Base-by-base conservation (phyloP, 1,284 basidiomycete species). In the Leccinum solheimii region DNA sequence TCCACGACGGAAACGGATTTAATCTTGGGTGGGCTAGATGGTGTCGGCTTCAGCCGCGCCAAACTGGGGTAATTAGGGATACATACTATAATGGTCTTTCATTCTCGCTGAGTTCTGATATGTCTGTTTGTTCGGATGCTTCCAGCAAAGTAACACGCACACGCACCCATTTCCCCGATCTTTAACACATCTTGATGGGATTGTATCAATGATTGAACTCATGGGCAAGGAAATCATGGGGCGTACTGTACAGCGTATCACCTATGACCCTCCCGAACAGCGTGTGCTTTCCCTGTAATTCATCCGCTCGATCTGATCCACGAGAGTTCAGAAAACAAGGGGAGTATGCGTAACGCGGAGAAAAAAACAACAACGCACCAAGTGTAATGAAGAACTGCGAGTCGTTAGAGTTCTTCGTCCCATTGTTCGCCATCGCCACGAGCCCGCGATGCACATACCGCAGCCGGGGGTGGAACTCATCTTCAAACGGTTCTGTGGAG, bases 361-460 rank as follows among this genome's bases (percentile, higher is more conserved):
- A 30, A 19, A 5, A 58, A 21, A 5, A 34, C 10, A 7, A 32
- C 10, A 50, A 66, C 78, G 45, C 62, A 92, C 92, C 90, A 0
- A 97, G 84, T 0, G 95, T 97, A 57, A 97, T 90, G 73, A 97
- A 91, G 78, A 96, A 97, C 71, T 95, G 93, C 0, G 90, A 92
- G 60, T 92, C 91, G 67, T 95, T 95, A 11, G 91, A 87, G 72
- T 94, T 83, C 74, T 92, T 90, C 53, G 82, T 82, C 14, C 94
- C 93, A 61, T 87, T 89, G 71, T 97, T 98, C 2, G 97, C 97
- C 93, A 97, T 97, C 0, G 85, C 97, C 1, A 99, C 87, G 5
- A 99, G 75, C 0, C 97, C 97, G 62, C 97, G 88, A 66, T 97
- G 86, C 6, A 86, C 76, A 73, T 90, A 95, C 19, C 88, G 84